These are phyloP conservation scores for Botrytis hyacinthi DNA, from an alignment of 2,329 filamentous ascomycete species.

Conservation along the genomic window DNA sequence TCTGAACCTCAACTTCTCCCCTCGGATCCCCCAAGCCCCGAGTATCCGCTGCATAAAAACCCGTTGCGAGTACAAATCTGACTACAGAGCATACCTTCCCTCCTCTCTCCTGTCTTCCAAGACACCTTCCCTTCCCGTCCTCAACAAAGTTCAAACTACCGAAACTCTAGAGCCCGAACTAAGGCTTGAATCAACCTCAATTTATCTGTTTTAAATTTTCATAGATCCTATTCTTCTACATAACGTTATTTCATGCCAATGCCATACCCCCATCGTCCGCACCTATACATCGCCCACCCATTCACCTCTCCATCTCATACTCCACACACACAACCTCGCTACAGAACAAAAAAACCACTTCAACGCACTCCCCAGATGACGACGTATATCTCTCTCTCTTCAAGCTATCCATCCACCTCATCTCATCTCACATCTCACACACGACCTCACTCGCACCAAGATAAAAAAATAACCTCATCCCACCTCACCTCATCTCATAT, in stretches of 20 bases:
- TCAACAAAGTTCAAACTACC: neutral
- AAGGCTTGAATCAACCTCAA: neutral
- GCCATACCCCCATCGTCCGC: neutral
- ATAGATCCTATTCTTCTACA: neutral
- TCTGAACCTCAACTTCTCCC: neutral
- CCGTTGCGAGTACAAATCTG: neutral
- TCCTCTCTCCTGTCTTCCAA: neutral
- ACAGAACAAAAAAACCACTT: neutral
- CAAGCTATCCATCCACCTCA: neutral
- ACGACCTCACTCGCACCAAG: neutral
- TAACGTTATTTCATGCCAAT: neutral
- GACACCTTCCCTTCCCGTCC: neutral
- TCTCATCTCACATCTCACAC: neutral
- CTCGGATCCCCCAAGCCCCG: neutral
- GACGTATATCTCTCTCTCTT: neutral
- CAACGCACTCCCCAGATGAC: neutral
- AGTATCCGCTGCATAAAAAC: neutral
- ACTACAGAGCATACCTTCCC: neutral
- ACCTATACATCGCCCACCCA: neutral
- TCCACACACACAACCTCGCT: neutral
- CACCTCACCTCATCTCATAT: neutral
- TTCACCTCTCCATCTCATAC: neutral
- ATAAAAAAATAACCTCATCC: neutral
- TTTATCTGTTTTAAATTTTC: neutral
- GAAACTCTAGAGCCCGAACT: neutral